Base-by-base conservation (phyloP, 371 early-diverging fungal genomes). In the Cokeromyces recurvatus region DNA sequence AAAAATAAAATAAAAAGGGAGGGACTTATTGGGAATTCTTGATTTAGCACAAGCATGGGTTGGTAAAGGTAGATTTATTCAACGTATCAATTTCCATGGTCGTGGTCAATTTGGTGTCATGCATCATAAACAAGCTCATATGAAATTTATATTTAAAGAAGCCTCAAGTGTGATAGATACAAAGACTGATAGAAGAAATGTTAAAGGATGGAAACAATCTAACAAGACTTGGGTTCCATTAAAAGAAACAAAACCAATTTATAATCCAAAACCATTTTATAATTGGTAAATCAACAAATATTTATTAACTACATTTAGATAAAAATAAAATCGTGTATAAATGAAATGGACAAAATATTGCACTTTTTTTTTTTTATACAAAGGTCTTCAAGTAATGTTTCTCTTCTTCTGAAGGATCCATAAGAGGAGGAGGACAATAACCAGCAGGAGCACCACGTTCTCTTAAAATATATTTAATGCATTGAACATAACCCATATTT, bases 31-130 rank as follows among this genome's bases (percentile, higher is more conserved):
- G 34, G 16, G 23, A 20, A 20, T 25, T 25, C 38, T 25, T 37
- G 2, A 39, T 14, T 37, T 78, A 71, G 77, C 74, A 38, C 85
- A 85, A 59, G 90, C 91, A 2, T 91, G 90, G 79, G 93, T 94
- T 16, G 97, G 97, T 17, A 94, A 94, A 66, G 95, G 94, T 4
- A 53, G 61, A 31, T 92, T 82, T 56, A 51, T 74, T 19, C 75
- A 81, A 35, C 73, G 85, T 17, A 56, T 92, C 40, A 77, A 80
- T 52, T 74, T 75, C 32, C 90, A 90, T 53, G 94, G 87, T 4
- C 75, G 94, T 39, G 95, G 94, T 14, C 72, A 90, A 44, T 82
- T 85, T 43, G 94, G 94, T 45, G 62, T 86, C 8, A 85, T 88
- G 75, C 82, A 87, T 53, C 79, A 79, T 37, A 91, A 90, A 17